Conservation (phyloP, 2,329 filamentous ascomycete species). For the Colletotrichum ledebouriae region DNA sequence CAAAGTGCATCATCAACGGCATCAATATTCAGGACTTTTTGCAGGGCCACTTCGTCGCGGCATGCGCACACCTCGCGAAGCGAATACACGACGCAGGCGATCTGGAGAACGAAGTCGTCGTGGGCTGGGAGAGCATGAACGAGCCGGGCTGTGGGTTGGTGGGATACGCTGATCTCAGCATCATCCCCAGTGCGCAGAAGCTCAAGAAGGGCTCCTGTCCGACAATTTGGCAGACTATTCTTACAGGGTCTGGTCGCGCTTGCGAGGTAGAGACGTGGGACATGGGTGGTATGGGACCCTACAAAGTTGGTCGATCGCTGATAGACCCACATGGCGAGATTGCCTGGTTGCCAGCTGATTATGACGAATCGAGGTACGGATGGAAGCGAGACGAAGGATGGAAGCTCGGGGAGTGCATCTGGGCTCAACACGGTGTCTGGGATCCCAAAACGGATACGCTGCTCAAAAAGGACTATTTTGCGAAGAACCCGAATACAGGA, state of each 20-base stretch:
- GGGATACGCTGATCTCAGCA: constrained; percentile 83
- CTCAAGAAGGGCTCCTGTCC: constrained; percentile 93
- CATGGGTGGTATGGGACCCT: constrained; percentile 92
- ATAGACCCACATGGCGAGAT: constrained; percentile 89
- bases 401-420: constrained; percentile 94
- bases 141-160: constrained; percentile 93
- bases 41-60: constrained; percentile 85
- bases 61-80: constrained; percentile 84
- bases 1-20: constrained; percentile 94
- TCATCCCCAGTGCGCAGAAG: constrained; percentile 88
- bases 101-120: constrained; percentile 86
- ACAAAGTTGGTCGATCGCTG: constrained; percentile 85
- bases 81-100: constrained; percentile 92
- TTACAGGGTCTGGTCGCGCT: constrained; percentile 90
- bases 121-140: constrained; percentile 97
- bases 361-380: constrained; percentile 89
- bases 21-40: constrained; percentile 97
- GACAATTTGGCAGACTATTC: constrained; percentile 92
- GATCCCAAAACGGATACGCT: constrained; percentile 83
- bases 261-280: constrained; percentile 94
- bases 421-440: constrained; percentile 98
- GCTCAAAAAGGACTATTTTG: constrained; percentile 89
- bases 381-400: constrained; percentile 90
- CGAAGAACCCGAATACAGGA: constrained; percentile 80
- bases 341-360: constrained; percentile 86